phyloP scores from a whole-genome alignment of 164 flowering plant species.

The Amborella trichopoda region DNA sequence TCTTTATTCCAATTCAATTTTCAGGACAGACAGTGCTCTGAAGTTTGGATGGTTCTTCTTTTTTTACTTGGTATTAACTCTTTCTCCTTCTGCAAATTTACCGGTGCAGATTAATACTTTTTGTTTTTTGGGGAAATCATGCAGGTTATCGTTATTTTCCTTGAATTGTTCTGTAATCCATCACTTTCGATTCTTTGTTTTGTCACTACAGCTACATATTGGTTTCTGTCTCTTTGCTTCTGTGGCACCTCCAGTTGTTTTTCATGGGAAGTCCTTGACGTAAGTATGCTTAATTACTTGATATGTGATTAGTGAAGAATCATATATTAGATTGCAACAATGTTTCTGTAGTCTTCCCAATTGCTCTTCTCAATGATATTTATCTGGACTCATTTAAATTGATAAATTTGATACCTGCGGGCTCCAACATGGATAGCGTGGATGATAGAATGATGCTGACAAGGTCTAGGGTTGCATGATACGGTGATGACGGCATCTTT shows the following conservation, averaged over 20 bases:
- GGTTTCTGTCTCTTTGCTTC: conserved; percentile 73
- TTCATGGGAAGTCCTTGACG: conserved; percentile 88
- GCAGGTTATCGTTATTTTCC: neutral
- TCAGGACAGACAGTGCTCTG: conserved; percentile 90
- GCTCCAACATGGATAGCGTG: too few species aligned
- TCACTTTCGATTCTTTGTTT: conserved; percentile 3
- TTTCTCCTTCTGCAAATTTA: neutral
- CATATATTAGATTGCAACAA: too few species aligned
- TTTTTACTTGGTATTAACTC: conserved; percentile 37
- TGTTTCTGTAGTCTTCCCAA: too few species aligned
- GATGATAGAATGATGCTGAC: too few species aligned
- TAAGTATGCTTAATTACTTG: too few species aligned
- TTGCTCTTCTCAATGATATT: too few species aligned
- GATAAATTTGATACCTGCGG: too few species aligned
- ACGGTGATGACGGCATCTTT: too few species aligned
- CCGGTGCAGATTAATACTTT: neutral
- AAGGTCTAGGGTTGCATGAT: too few species aligned
- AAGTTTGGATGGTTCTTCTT: conserved; percentile 88
- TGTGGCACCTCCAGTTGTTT: conserved; percentile 86
- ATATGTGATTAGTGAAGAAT: neutral
- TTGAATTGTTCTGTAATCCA: neutral
- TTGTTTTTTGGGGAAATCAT: too few species aligned
- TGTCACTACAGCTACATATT: conserved; percentile 59
- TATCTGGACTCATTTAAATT: too few species aligned
- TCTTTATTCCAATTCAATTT: conserved; percentile 5